A percentile compares a stretch with the other conserved stretches of the same genome.
Conservation (phyloP, 1,139 yeast species). For the Candida sp. region DNA sequence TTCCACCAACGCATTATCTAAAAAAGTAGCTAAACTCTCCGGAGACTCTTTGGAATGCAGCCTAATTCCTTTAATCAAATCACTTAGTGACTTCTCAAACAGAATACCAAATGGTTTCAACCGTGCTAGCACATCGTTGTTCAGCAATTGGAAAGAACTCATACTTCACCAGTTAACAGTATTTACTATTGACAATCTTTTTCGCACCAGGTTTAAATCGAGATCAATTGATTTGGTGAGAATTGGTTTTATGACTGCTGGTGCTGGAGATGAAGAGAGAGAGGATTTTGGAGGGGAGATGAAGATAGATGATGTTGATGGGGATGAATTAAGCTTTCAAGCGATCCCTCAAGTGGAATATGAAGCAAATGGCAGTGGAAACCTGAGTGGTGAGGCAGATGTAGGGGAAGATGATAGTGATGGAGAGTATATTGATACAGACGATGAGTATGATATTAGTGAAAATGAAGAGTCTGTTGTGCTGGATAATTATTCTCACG, state of each 20-base stretch:
- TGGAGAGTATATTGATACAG: constrained; percentile 15
- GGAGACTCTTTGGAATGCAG: constrained; percentile 70
- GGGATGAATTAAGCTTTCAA: constrained; percentile 2
- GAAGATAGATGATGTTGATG: no score
- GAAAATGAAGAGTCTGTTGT: constrained; percentile 26
- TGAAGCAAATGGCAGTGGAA: background rate
- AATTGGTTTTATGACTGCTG: background rate
- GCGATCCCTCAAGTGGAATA: background rate
- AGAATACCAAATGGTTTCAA: constrained; percentile 78
- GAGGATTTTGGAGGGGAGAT: no score
- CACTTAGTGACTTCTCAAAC: constrained; percentile 85
- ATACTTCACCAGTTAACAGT: constrained; percentile 10
- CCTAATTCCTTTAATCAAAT: constrained; percentile 87
- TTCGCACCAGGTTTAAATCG: background rate
- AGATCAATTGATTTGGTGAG: background rate
- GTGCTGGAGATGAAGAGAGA: no score
- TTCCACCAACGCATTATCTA: constrained; percentile 74
- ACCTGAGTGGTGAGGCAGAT: background rate
- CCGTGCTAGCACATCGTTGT: constrained; percentile 62
- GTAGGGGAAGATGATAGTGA: constrained; percentile 35
- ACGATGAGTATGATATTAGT: constrained; percentile 34
- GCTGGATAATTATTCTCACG: constrained; percentile 3
- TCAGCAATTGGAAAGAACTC: constrained; percentile 40
- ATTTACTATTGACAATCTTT: no score
- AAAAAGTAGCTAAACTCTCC: constrained; percentile 64